These are phyloP conservation scores for Sambucus nigra DNA, from an alignment of 129 eudicot species.

Conservation along the genomic window DNA sequence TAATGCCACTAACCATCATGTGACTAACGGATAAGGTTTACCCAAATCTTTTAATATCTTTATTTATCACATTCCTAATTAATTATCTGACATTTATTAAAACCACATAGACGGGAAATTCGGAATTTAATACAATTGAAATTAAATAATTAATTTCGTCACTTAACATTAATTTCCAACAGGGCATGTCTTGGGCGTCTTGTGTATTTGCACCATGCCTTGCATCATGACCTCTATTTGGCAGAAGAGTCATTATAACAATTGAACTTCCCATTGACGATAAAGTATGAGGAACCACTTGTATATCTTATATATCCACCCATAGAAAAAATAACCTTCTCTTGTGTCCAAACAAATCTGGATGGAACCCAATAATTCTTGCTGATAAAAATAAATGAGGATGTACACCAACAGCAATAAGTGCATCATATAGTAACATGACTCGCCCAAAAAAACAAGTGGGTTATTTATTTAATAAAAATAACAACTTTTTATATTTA, in stretches of 20 bases:
- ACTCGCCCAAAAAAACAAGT: no score
- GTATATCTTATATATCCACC: conserved; percentile 93
- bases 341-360: conserved; percentile 86
- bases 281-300: conserved; percentile 75
- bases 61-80: no score
- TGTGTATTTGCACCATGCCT: conserved; percentile 88
- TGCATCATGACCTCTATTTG: conserved; percentile 83
- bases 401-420: conserved; percentile 24
- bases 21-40: no score
- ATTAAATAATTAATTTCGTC: no score
- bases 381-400: conserved; percentile 93
- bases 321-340: conserved; percentile 83
- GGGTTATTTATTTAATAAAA: neutral
- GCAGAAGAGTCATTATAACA: conserved; percentile 63
- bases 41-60: no score
- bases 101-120: no score
- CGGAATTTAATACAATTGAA: no score
- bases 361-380: conserved; percentile 92
- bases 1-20: no score
- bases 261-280: conserved; percentile 96
- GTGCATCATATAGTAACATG: neutral
- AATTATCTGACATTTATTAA: no score
- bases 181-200: conserved; percentile 83
- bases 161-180: no score
- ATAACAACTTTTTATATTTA: no score